Conservation (phyloP, 352 stramenopile species). For the Pythium vanterpoolii region DNA sequence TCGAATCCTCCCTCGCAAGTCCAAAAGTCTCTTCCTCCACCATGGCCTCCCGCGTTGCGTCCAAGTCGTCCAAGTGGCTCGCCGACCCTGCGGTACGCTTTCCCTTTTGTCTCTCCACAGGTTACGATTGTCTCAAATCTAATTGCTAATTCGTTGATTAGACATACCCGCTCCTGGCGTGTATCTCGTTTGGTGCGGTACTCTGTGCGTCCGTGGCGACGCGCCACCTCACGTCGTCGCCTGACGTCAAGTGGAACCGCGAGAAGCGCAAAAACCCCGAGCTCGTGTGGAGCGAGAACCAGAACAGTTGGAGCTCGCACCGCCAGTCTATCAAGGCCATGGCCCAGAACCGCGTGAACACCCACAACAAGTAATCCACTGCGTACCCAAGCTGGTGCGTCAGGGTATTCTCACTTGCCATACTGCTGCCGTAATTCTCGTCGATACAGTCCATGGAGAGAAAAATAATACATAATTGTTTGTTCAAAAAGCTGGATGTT, state of each 20-base stretch:
- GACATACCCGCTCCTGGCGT: slow-evolving; percentile 52
- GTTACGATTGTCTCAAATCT: not conserved
- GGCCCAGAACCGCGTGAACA: slow-evolving; percentile 42
- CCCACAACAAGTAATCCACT: slow-evolving; percentile 18
- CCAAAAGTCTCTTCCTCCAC: slow-evolving; percentile 1
- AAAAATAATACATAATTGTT: slow-evolving; percentile 8
- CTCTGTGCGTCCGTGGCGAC: slow-evolving; percentile 40
- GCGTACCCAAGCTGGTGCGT: too few species aligned
- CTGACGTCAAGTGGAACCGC: slow-evolving; percentile 63
- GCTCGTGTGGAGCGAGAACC: slow-evolving; percentile 36
- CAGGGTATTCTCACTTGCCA: too few species aligned
- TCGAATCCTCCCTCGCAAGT: slow-evolving; percentile 17
- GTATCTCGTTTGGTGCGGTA: slow-evolving; percentile 32
- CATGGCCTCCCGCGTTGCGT: slow-evolving; percentile 15
- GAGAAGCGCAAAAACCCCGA: slow-evolving; percentile 55
- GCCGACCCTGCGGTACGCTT: slow-evolving; percentile 22
- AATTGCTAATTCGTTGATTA: slow-evolving; percentile 9
- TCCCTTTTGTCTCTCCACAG: not conserved
- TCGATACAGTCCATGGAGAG: not conserved
- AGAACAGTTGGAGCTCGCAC: slow-evolving; percentile 46
- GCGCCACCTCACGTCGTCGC: slow-evolving; percentile 48
- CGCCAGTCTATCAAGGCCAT: slow-evolving; percentile 40
- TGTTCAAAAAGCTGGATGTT: too few species aligned
- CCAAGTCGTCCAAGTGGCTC: slow-evolving; percentile 26
- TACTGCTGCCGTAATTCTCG: too few species aligned